phyloP scores from a whole-genome alignment of 495 filamentous ascomycete species.

The Daldinia loculata region DNA sequence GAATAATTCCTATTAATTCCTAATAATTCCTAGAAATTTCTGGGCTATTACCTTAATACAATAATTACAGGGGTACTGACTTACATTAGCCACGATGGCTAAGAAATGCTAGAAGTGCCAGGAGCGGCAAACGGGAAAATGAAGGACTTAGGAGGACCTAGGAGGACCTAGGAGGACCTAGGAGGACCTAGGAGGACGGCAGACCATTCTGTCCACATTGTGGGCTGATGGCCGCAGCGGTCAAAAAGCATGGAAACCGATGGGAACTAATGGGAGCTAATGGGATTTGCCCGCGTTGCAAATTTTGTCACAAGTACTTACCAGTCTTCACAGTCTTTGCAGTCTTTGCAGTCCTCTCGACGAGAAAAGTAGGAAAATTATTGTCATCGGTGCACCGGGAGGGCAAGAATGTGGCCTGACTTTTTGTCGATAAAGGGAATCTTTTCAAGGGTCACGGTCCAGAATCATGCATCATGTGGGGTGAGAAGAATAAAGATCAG shows the following conservation, averaged over 20 bases:
- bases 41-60: neutral
- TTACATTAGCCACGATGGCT: too few relatives aligned
- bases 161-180: neutral
- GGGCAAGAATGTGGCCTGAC: constrained; percentile 37
- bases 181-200: constrained; percentile 5
- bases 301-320: constrained; percentile 22
- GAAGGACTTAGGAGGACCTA: constrained; percentile 15
- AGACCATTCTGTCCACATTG: constrained; percentile 34
- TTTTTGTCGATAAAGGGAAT: constrained; percentile 30
- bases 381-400: constrained; percentile 39
- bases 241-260: constrained; percentile 14
- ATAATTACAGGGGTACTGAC: neutral
- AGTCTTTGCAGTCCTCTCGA: neutral
- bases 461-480: constrained; percentile 44
- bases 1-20: constrained; percentile 10
- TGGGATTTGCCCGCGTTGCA: constrained; percentile 36
- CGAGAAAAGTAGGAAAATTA: constrained; percentile 20
- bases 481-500: constrained; percentile 42
- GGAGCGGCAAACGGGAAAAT: constrained; percentile 32
- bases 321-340: neutral
- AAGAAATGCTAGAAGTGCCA: neutral
- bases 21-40: neutral
- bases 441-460: constrained; percentile 38
- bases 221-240: constrained; percentile 43
- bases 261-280: constrained; percentile 15